Conservation (phyloP, 2,329 filamentous ascomycete species). For the Hawksworthiomyces lignivorus region DNA sequence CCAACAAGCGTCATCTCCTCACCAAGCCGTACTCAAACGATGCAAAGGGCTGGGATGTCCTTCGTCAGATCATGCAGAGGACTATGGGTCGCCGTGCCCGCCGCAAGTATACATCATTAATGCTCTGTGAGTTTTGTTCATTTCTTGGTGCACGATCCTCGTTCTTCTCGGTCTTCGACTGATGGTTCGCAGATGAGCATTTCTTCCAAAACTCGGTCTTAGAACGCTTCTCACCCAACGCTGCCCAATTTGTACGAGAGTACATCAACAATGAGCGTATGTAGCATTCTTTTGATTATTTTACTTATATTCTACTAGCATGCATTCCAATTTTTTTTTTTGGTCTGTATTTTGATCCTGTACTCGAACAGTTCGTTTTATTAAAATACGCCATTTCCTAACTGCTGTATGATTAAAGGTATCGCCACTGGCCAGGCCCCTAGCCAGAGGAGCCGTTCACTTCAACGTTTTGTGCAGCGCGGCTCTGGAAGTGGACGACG, state of each 20-base stretch:
- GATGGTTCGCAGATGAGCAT: conserved; percentile 23
- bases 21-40: conserved; percentile 7
- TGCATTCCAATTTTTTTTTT: background rate
- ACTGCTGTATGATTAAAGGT: background rate
- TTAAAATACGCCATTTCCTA: too few species aligned
- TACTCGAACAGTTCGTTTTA: too few species aligned
- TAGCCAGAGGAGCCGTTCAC: conserved; percentile 7
- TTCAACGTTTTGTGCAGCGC: background rate
- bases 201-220: conserved; percentile 23
- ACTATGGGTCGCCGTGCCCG: conserved; percentile 15
- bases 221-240: conserved; percentile 19
- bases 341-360: too few species aligned
- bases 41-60: conserved; percentile 17
- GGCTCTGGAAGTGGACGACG: too few species aligned
- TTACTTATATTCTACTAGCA: too few species aligned
- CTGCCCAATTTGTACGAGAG: conserved; percentile 8
- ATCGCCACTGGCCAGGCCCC: conserved; percentile 3
- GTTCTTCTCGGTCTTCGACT: background rate
- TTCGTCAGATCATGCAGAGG: conserved; percentile 15
- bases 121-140: conserved; percentile 17
- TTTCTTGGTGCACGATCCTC: background rate
- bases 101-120: conserved; percentile 21
- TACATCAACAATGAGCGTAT: conserved; percentile 13
- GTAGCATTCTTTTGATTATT: too few species aligned
- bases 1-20: conserved; percentile 18